Conservation (phyloP, 805 yeast genomes). For the Ogataea populi-albae region DNA sequence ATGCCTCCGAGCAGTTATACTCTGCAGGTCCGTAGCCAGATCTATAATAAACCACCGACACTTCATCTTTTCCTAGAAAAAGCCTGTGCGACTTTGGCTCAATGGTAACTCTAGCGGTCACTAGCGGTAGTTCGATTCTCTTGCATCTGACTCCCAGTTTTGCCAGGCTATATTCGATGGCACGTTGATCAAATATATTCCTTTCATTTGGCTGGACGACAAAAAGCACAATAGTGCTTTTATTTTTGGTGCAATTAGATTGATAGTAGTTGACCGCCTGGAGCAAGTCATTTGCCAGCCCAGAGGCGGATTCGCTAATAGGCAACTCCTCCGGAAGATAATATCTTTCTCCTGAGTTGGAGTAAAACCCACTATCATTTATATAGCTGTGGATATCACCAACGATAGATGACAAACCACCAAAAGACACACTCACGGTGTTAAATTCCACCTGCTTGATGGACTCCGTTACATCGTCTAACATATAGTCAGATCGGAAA, state of each 20-base stretch:
- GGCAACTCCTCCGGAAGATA: conserved; percentile 50
- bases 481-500: conserved; percentile 88
- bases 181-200: conserved; percentile 89
- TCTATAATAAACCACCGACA: conserved; percentile 87
- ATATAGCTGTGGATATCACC: conserved; percentile 70
- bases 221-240: conserved; percentile 59
- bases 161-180: conserved; percentile 69
- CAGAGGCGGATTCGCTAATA: conserved; percentile 58
- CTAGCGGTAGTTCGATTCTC: conserved; percentile 66
- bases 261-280: conserved; percentile 61
- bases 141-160: conserved; percentile 53
- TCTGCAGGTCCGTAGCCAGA: conserved; percentile 87
- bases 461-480: conserved; percentile 45
- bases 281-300: conserved; percentile 67
- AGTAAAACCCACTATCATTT: conserved; percentile 57
- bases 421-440: conserved; percentile 93
- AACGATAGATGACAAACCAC: conserved; percentile 80
- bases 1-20: conserved; percentile 60
- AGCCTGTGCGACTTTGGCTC: conserved; percentile 49
- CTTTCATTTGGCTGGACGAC: conserved; percentile 84
- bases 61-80: conserved; percentile 58
- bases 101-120: conserved; percentile 41
- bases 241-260: conserved; percentile 22
- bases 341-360: conserved; percentile 39
- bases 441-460: conserved; percentile 96